Evolutionary conservation across 352 stramenopile species (phyloP).

Genomic region (Hyaloperonospora brassicae): DNA sequence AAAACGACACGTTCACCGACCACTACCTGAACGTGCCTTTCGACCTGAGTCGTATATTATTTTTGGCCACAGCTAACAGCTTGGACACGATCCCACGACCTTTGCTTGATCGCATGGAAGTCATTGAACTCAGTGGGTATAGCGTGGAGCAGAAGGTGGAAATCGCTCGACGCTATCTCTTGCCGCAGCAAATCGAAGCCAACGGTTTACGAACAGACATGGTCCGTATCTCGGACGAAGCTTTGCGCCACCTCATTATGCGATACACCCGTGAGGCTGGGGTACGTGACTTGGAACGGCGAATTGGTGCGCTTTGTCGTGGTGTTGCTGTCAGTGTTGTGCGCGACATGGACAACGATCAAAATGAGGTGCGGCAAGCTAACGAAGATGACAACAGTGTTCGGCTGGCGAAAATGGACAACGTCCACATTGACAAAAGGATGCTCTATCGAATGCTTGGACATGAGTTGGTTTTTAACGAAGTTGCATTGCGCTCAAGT

Average conservation of each 20-base stretch:
- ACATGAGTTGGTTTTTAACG: slow-evolving; percentile 62
- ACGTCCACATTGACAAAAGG: slow-evolving; percentile 39
- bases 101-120: slow-evolving; percentile 79
- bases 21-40: slow-evolving; percentile 85
- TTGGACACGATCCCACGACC: slow-evolving; percentile 68
- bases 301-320: slow-evolving; percentile 68
- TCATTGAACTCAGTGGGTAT: slow-evolving; percentile 78
- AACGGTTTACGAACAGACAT: slow-evolving; percentile 52
- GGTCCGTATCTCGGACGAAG: slow-evolving; percentile 47
- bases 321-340: slow-evolving; percentile 67
- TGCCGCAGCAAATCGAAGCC: slow-evolving; percentile 70
- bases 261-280: slow-evolving; percentile 83
- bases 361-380: slow-evolving; percentile 8
- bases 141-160: slow-evolving; percentile 79
- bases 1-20: slow-evolving; percentile 83
- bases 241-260: slow-evolving; percentile 62
- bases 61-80: slow-evolving; percentile 81
- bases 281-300: slow-evolving; percentile 74
- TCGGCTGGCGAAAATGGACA: slow-evolving; percentile 25
- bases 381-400: slow-evolving; percentile 8
- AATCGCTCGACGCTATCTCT: slow-evolving; percentile 67
- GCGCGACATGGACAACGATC: slow-evolving; percentile 32
- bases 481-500: slow-evolving; percentile 59
- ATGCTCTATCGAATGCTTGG: slow-evolving; percentile 58
- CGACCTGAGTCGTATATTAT: slow-evolving; percentile 77